phyloP scores from a whole-genome alignment of 768 basidiomycete genomes.

The Phlebiopsis flavidoalba region DNA sequence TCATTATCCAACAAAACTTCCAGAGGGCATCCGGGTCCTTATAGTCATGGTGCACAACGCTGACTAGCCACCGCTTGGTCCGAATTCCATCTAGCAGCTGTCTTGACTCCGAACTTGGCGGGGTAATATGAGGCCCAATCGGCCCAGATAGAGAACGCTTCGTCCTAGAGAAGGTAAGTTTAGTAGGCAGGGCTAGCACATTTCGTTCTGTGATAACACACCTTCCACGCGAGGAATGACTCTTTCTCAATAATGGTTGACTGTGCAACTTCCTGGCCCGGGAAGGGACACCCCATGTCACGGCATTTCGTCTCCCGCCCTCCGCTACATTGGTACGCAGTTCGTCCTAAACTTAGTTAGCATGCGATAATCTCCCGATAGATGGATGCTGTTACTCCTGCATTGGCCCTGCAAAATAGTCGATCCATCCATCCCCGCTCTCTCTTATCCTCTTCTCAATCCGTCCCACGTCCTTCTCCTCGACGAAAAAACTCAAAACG shows the following conservation, averaged over 20 bases:
- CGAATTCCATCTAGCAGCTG: constrained; percentile 66
- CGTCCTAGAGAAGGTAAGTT: constrained; percentile 52
- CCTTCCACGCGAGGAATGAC: constrained; percentile 97
- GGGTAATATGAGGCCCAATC: constrained; percentile 91
- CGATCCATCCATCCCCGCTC: constrained; percentile 61
- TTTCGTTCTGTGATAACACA: constrained; percentile 25
- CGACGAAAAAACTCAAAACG: constrained; percentile 94
- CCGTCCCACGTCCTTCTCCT: constrained; percentile 46
- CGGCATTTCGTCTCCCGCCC: constrained; percentile 77
- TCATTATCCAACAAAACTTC: constrained; percentile 63
- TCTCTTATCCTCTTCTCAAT: constrained; percentile 55
- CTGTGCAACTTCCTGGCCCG: constrained; percentile 92
- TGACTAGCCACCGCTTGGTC: constrained; percentile 83
- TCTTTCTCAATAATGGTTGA: constrained; percentile 95
- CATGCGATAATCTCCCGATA: not conserved
- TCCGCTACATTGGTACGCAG: constrained; percentile 74
- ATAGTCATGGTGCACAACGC: constrained; percentile 91
- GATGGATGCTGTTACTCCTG: constrained; percentile 43
- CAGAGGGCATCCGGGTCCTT: constrained; percentile 75
- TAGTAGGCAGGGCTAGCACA: not conserved
- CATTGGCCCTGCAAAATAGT: constrained; percentile 85
- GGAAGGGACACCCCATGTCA: constrained; percentile 99
- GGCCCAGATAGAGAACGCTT: constrained; percentile 93
- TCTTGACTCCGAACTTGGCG: constrained; percentile 68
- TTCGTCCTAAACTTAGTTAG: constrained; percentile 53